phyloP scores from a whole-genome alignment of 164 flowering plant genomes.

The Akebia trifoliata region DNA sequence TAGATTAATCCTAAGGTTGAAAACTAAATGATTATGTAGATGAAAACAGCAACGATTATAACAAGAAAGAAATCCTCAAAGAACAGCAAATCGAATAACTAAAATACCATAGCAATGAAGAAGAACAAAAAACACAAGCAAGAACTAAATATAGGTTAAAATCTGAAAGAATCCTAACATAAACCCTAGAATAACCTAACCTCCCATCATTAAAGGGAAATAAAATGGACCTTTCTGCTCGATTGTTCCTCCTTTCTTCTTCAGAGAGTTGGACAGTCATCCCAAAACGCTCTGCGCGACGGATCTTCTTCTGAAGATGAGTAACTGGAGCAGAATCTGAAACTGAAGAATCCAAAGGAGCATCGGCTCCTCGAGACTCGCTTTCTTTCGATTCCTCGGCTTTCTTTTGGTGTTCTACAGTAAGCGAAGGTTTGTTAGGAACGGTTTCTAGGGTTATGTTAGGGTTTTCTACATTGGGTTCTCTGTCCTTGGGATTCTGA shows the following conservation, averaged over 20 bases:
- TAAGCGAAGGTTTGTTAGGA: background rate
- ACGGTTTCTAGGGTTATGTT: slow-evolving; percentile 11
- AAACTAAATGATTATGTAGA: too few species aligned
- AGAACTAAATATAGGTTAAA: background rate
- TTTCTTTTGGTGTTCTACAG: slow-evolving; percentile 11
- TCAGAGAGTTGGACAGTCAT: slow-evolving; percentile 55
- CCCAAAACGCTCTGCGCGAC: slow-evolving; percentile 74
- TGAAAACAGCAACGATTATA: background rate
- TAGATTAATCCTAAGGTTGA: too few species aligned
- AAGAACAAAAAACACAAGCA: background rate
- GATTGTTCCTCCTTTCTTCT: slow-evolving; percentile 53
- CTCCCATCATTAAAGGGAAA: background rate
- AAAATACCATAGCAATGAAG: background rate
- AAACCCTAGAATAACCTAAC: slow-evolving; percentile 6
- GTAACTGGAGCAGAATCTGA: slow-evolving; percentile 18
- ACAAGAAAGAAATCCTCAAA: background rate
- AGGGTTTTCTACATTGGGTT: slow-evolving; percentile 9
- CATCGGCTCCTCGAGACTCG: background rate
- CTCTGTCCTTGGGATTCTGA: slow-evolving; percentile 4
- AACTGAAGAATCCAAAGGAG: slow-evolving; percentile 9
- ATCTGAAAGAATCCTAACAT: background rate
- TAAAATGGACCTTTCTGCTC: slow-evolving; percentile 58
- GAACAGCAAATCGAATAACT: background rate
- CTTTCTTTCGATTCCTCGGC: slow-evolving; percentile 22
- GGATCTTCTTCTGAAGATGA: slow-evolving; percentile 51